These are phyloP conservation scores for Pleodorina starrii DNA, from an alignment of 139 green algal species.

Conservation along the genomic window DNA sequence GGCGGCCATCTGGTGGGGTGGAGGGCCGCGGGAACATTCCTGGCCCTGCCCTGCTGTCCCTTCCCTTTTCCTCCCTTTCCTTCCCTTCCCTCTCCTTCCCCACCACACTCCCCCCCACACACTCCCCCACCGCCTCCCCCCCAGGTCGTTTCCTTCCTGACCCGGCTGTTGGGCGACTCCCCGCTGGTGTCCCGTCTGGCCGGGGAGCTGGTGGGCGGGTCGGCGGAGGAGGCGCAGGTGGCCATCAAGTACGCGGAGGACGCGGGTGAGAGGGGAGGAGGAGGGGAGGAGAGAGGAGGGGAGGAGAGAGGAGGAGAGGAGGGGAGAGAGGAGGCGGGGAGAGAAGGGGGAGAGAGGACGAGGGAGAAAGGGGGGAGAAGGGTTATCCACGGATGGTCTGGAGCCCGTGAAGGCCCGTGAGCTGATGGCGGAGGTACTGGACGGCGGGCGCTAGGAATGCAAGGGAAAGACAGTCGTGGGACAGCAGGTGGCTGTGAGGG, in stretches of 20 bases:
- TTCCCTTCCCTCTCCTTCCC: too few species aligned
- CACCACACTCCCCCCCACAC: too few species aligned
- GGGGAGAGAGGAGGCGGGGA: conserved; percentile 4
- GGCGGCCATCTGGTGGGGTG: too few species aligned
- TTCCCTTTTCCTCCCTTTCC: too few species aligned
- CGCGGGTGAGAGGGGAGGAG: not conserved
- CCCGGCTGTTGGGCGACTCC: conserved; percentile 6
- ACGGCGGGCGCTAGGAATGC: not conserved
- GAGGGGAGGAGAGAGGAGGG: not conserved
- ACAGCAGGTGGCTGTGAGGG: too few species aligned
- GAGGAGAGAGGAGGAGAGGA: not conserved
- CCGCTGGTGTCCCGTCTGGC: not conserved
- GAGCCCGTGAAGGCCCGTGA: too few species aligned
- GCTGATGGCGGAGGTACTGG: not conserved
- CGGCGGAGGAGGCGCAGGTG: not conserved
- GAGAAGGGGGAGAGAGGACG: not conserved
- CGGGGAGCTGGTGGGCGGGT: not conserved
- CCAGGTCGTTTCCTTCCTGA: conserved; percentile 35
- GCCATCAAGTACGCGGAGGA: not conserved
- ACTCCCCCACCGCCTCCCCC: too few species aligned
- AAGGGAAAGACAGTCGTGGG: too few species aligned
- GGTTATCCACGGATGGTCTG: not conserved
- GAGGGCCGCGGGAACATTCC: too few species aligned
- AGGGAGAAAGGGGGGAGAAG: not conserved
- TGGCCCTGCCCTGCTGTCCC: too few species aligned